Evolutionary conservation across 768 basidiomycete genomes (phyloP).

Genomic region (Podaxis sp.): DNA sequence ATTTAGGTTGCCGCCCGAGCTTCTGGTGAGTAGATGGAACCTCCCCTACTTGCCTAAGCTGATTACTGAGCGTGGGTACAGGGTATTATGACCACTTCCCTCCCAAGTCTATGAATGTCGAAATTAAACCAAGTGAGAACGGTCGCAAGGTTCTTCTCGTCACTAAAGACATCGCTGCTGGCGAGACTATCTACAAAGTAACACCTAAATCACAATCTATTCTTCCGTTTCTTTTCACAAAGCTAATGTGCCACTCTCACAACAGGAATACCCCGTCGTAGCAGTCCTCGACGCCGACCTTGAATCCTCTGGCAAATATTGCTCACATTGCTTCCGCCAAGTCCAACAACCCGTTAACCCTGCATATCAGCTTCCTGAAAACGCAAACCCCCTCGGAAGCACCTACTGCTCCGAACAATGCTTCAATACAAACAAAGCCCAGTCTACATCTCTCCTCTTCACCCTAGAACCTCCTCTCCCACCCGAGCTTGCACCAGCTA

Average conservation of each 20-base stretch:
- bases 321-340: conserved; percentile 68
- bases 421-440: conserved; percentile 49
- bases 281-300: conserved; percentile 73
- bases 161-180: conserved; percentile 64
- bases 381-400: conserved; percentile 52
- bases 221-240: neutral
- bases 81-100: conserved; percentile 82
- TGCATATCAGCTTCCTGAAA: conserved; percentile 27
- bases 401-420: conserved; percentile 78
- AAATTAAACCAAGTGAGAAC: conserved; percentile 44
- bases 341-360: conserved; percentile 46
- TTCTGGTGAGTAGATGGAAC: conserved; percentile 63
- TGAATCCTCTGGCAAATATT: conserved; percentile 64
- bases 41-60: conserved; percentile 9
- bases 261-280: conserved; percentile 75
- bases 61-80: conserved; percentile 30
- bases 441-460: conserved; percentile 73
- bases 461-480: conserved; percentile 64
- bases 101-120: conserved; percentile 67
- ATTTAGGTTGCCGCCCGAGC: conserved; percentile 63
- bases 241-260: conserved; percentile 10
- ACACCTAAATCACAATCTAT: neutral
- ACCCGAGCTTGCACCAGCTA: conserved; percentile 32
- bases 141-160: conserved; percentile 59
- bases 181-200: conserved; percentile 80